Evolutionary conservation across 257 asterid species (phyloP).

Genomic region (Solanum virginianum): DNA sequence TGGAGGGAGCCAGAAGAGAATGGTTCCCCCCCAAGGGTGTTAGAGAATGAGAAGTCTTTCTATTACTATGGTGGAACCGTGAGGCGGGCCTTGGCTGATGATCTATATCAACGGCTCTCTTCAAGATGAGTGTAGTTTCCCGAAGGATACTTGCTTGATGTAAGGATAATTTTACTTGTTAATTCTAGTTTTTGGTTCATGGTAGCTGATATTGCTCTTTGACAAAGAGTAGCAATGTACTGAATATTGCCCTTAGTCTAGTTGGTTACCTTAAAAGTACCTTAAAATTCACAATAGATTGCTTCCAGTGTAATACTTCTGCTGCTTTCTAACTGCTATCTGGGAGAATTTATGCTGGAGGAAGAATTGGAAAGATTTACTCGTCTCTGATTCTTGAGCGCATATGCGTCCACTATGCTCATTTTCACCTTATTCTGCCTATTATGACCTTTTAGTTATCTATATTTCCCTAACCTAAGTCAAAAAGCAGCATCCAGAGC

Average conservation of each 20-base stretch:
- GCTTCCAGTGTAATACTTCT: background rate
- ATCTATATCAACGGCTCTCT: slow-evolving; percentile 70
- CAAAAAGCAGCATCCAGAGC: background rate
- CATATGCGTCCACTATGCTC: background rate
- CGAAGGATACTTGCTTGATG: background rate
- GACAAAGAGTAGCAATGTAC: background rate
- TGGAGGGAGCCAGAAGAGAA: slow-evolving; percentile 96
- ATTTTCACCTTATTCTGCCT: background rate
- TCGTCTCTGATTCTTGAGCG: background rate
- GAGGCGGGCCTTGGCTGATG: slow-evolving; percentile 86
- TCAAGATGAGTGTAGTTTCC: slow-evolving; percentile 40
- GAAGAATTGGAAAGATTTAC: background rate
- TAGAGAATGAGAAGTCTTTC: slow-evolving; percentile 74
- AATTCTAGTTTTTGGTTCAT: slow-evolving; percentile 12
- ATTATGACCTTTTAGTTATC: background rate
- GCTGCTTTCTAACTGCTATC: background rate
- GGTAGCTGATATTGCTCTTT: background rate
- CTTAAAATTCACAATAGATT: background rate
- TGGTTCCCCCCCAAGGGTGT: slow-evolving; percentile 60
- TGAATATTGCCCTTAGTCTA: background rate
- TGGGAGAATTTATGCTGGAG: background rate
- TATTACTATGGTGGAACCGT: slow-evolving; percentile 67
- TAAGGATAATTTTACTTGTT: slow-evolving; percentile 13
- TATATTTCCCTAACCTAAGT: background rate
- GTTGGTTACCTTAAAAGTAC: background rate